phyloP scores from a whole-genome alignment of 176 grass and related monocot species.

The Oryza rufipogon region DNA sequence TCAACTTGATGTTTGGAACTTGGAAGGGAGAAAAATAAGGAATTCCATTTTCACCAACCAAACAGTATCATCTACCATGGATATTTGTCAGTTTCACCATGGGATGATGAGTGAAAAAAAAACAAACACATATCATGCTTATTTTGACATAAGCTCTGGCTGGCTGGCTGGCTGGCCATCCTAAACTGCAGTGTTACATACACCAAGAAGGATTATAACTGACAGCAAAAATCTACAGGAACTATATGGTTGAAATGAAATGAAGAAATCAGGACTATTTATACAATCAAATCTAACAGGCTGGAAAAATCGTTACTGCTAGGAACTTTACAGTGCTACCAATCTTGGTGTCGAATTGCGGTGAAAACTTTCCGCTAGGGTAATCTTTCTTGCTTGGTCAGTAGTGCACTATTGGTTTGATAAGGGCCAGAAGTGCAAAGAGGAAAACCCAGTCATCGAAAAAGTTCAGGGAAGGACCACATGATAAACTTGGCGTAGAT shows the following conservation, averaged over 20 bases:
- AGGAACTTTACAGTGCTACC: slow-evolving; percentile 52
- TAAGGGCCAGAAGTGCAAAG: neutral
- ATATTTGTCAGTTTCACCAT: neutral
- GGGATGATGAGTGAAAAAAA: neutral
- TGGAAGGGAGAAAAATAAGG: neutral
- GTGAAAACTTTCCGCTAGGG: slow-evolving; percentile 31
- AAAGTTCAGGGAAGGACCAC: slow-evolving; percentile 93
- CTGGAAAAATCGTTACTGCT: slow-evolving; percentile 46
- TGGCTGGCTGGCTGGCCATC: neutral
- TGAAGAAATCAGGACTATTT: slow-evolving; percentile 52
- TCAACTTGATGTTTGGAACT: neutral
- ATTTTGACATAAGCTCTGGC: slow-evolving; percentile 37
- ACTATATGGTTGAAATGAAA: slow-evolving; percentile 40
- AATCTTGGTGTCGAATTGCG: slow-evolving; percentile 2
- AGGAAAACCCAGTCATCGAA: slow-evolving; percentile 48
- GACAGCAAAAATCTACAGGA: slow-evolving; percentile 51
- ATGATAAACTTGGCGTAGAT: slow-evolving; percentile 88
- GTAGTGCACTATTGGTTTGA: slow-evolving; percentile 39
- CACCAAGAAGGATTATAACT: slow-evolving; percentile 40
- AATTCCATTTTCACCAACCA: neutral
- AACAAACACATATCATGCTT: slow-evolving; percentile 28
- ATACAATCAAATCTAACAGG: slow-evolving; percentile 50
- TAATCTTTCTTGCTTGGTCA: slow-evolving; percentile 49
- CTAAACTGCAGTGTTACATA: slow-evolving; percentile 51
- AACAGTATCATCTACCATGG: neutral